Evolutionary conservation across 2,329 filamentous ascomycete species (phyloP), one percentile per base, ranked within the genome.

Genomic region (Neofusicoccum cordaticola): DNA sequence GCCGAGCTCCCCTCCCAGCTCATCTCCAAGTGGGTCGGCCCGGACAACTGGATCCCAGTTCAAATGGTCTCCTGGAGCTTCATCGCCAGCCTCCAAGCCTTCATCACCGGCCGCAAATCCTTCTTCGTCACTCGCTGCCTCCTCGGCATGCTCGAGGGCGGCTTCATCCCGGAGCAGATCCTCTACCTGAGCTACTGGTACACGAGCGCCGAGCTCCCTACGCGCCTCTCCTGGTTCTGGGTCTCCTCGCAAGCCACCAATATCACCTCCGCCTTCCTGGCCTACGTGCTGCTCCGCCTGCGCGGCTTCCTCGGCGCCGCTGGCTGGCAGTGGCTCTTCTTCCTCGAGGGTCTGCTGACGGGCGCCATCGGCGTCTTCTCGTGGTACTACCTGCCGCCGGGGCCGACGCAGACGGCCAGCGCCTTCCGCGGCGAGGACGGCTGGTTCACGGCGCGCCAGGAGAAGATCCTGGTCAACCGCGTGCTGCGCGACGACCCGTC

Each of bases 101-200:
- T 93, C 3, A 81, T 96, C 1, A 72, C 64, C n/a, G 84, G 81
- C 0, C 78, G 76, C 34, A 73, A 73, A 1, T 78, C 77, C 1
- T 83, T 82, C 65, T 81, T 74, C 61, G 76, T 78, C 11, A 77
- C 73, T 17, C 73, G 81, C n/a, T 77, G 75, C 4, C 70, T 83
- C 0, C 70, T 83, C 0, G 80, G 81, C 0, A 67, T 81, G 15
- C 76, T 82, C 34, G 80, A 80, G 67, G 81, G 75, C 7, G 80
- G 79, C 0, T 89, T 89, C 67, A 88, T 89, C 57, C 85, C 86
- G 0, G 86, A 87, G 66, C 85, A 86, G 22, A 84, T 90, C 13
- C 78, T 90, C 0, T 92, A 89, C 75, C 80, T 92, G 4, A 88
- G 86, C 3, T 93, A 93, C 74, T 93, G 89, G 76, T 93, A 92